A percentile compares a stretch with the other conserved stretches of the same genome.
phyloP scores from a whole-genome alignment of 2,329 filamentous ascomycete genomes.

The Furcasterigmium furcatum region DNA sequence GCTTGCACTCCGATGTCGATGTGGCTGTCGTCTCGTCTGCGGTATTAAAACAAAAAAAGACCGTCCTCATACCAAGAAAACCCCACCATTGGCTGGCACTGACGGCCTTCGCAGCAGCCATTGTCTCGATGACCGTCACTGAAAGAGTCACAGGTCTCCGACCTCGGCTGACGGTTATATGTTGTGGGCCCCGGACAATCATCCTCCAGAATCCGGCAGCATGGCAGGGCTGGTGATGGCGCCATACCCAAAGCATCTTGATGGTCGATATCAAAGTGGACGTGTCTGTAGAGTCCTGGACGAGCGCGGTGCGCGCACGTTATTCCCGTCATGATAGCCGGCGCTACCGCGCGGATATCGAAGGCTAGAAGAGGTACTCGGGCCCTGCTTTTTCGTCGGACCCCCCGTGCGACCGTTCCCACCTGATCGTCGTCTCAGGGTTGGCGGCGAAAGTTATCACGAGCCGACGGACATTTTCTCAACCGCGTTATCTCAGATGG shows the following conservation, averaged over 20 bases:
- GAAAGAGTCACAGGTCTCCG: neutral
- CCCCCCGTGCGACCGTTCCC: neutral
- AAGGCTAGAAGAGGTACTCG: conserved; percentile 2
- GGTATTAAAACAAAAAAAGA: neutral
- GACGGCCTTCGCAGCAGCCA: neutral
- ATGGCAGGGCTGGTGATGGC: neutral
- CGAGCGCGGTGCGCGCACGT: neutral
- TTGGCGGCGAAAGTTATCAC: neutral
- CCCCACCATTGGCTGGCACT: neutral
- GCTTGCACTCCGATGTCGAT: neutral
- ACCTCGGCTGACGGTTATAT: neutral
- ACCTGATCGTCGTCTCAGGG: conserved; percentile 1
- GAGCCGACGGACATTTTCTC: neutral
- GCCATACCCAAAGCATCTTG: neutral
- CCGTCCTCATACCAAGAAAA: neutral
- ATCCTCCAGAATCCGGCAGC: neutral
- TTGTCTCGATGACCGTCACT: neutral
- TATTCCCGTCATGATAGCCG: conserved; percentile 1
- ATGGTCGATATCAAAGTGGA: conserved; percentile 1
- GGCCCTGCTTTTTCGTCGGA: neutral
- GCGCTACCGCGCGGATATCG: neutral
- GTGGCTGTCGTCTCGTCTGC: neutral
- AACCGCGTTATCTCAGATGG: neutral
- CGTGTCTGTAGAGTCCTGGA: neutral
- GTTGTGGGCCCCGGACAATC: neutral